Evolutionary conservation across 2,329 filamentous ascomycete species (phyloP), one percentile per base, ranked within the genome.

Genomic region (Akanthomyces lecanii): DNA sequence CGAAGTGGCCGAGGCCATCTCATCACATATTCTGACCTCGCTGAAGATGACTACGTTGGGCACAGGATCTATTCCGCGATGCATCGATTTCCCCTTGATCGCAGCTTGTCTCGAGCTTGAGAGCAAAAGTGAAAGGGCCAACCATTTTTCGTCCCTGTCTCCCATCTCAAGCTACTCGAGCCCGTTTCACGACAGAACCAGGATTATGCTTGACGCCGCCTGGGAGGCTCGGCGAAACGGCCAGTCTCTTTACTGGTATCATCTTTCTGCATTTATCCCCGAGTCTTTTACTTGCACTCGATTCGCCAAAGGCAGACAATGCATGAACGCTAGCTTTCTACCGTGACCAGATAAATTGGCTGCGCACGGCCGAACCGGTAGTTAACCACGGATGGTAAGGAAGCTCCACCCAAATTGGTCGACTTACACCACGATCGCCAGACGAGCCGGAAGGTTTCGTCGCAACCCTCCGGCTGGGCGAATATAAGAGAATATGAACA

Each of bases 61-160:
- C 23, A 71, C 70, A 2, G 54, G 65, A 18, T 63, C 65, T 10
- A 30, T 53, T 4, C 66, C 68, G 12, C 56, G 64, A 38, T 70
- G 69, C 55, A 59, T 66, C 28, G 69, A 68, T 30, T 59, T 71
- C 54, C 63, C 69, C 5, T 62, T 69, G 16, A 54, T 69, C 0
- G 65, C 68, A 14, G 70, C 70, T 5, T 70, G 70, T 33, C 61
- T 71, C 45, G 70, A 72, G 44, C 42, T 71, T 0, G 48, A 65
- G 2, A 61, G 65, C 16, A 36, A 64, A 4, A 51, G 21, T 11
- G 65, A 67, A n/a, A 65, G 62, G 23, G 63, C 50, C 5, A 21
- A 52, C 7, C 55, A 62, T 18, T 14, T 67, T 30, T 52, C 53
- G 5, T 47, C 45, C 0, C 61, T 67, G 30, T 64, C 65, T 5